Evolutionary conservation across 176 grass and related monocot genomes (phyloP).

Genomic region (Hyparrhenia diplandra): DNA sequence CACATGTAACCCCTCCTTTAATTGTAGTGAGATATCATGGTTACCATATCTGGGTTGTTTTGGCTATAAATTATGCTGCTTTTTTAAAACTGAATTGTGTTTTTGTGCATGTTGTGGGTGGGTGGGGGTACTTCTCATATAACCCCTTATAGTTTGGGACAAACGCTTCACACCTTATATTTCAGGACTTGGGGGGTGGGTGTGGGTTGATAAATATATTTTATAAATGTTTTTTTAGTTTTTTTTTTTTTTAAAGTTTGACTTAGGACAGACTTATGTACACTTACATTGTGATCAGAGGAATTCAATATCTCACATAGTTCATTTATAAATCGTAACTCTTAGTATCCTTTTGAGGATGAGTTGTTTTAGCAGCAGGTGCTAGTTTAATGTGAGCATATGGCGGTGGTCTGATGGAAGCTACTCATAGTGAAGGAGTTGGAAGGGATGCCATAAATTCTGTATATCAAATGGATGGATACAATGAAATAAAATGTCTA

Average conservation of each 20-base stretch:
- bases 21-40: background rate
- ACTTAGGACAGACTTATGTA: background rate
- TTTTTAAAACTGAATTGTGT: background rate
- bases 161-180: background rate
- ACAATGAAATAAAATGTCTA: background rate
- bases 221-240: background rate
- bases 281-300: background rate
- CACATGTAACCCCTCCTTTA: background rate
- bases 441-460: background rate
- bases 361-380: conserved; percentile 16
- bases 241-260: too few relatives aligned
- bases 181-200: too few relatives aligned
- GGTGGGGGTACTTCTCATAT: background rate
- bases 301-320: background rate
- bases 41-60: background rate
- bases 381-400: background rate
- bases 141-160: background rate
- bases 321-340: conserved; percentile 6
- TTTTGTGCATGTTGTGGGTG: too few relatives aligned
- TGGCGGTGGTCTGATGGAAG: background rate
- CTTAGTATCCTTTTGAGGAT: conserved; percentile 8
- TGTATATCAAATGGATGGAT: background rate
- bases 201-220: background rate
- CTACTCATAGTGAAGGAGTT: background rate
- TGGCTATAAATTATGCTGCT: background rate